Evolutionary conservation across 306 rosid genomes (phyloP), one percentile per base, ranked within the genome.

Genomic region (Carpinus viminea): DNA sequence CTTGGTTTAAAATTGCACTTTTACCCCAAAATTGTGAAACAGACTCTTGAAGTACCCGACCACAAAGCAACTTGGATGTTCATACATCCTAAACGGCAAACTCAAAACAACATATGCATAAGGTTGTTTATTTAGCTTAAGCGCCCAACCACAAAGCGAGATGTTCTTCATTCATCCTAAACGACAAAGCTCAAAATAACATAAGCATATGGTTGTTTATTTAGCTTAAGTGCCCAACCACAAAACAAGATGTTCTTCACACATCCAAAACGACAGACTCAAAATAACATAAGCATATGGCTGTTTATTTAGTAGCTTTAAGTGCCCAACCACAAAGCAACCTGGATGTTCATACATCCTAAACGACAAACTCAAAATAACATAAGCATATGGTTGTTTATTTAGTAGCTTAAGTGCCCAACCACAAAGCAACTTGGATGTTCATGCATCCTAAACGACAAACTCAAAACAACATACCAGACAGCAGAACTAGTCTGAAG

Each of bases 291-390:
- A n/a, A 21, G 2, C 71, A 8, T 36, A 75, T 82, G 97, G 92
- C 79, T 83, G 90, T 76, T 86, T 86, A 81, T 89, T 90, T 86
- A 86, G 34, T 31, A 31, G 81, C 62, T 61, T 61, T 77, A 54
- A 79, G 65, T 80, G 87, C 90, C 82, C 85, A 88, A 82, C 89
- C 90, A 78, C 70, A 78, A 79, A 80, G 89, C 92, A 74, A 62
- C 77, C 71, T 21, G 26, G 52, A 81, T 74, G 82, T 78, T 81
- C 80, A 68, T 59, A 54, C 79, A 74, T 55, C 85, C 77, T 51
- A 75, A 56, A 76, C 50, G 56, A 60, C 20, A 71, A 48, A 81
- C 60, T 56, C 73, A 55, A 41, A 78, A 41, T 6, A n/a, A 79
- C 65, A 24, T 24, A 20, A 24, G 1, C 72, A 9, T 18, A 75